These are phyloP conservation scores for Sporothrix sp. DNA, from an alignment of 2,329 filamentous ascomycete genomes.

Conservation along the genomic window DNA sequence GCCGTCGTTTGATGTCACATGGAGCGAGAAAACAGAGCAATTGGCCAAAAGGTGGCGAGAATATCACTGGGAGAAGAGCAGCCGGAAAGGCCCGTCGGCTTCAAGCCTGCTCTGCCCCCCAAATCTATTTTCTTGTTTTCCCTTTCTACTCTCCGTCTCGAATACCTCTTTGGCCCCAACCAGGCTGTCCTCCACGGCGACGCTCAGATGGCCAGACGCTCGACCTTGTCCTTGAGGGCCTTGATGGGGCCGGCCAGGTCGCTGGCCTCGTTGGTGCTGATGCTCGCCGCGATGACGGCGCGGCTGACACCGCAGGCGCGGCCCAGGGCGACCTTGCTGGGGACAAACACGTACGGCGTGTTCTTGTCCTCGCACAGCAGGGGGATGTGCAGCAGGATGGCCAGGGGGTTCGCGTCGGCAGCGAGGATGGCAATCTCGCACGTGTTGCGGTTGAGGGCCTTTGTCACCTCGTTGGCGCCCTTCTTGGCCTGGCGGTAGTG, in stretches of 20 bases:
- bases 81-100: background rate
- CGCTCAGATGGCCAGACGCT: constrained; percentile 81
- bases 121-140: background rate
- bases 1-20: background rate
- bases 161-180: no score
- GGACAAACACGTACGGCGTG: constrained; percentile 25
- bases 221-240: constrained; percentile 86
- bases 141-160: background rate
- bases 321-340: constrained; percentile 34
- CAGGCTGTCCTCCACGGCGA: background rate
- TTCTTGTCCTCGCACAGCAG: constrained; percentile 78
- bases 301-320: constrained; percentile 83
- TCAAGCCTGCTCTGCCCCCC: background rate
- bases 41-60: background rate
- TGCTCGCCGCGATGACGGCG: constrained; percentile 75
- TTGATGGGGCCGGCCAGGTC: constrained; percentile 84
- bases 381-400: constrained; percentile 81
- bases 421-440: constrained; percentile 83
- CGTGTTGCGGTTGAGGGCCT: constrained; percentile 84
- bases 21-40: background rate
- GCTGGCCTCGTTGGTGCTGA: constrained; percentile 85
- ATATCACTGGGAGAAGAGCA: background rate
- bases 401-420: constrained; percentile 76
- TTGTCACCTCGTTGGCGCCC: constrained; percentile 78
- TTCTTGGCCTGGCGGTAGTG: constrained; percentile 74